Base-by-base conservation (phyloP, 2,329 filamentous ascomycete species). In the Aspergillus pseudonomiae region DNA sequence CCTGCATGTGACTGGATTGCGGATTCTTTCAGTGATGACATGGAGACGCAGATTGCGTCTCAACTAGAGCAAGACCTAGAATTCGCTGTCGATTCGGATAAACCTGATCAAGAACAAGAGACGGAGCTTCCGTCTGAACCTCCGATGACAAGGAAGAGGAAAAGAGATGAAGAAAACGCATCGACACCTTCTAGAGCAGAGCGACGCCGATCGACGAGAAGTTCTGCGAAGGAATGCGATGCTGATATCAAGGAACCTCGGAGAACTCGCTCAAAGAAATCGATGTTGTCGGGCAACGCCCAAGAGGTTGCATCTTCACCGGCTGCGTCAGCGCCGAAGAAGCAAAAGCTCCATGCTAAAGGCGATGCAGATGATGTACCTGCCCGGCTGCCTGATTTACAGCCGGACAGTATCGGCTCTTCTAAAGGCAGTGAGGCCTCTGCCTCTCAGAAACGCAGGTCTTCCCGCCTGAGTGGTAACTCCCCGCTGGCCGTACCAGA, bases 31-130 rank as follows among this genome's bases (percentile, higher is more conserved):
- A 75, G 75, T 45, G 78, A 81, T 62, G 78, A 81, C 34, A 72
- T 79, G 63, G 80, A 82, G 54, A 73, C 75, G 14, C 78, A 81
- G 62, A 76, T 80, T 61, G 80, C 79, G 12, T 82, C 80, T 24
- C 80, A 82, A 64, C 70, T 82, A 6, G 79, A 78, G 59, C 78
- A 81, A 63, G 80, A 82, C 64, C 68, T 82, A 48, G 78, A 78
- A 50, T 67, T 75, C 28, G 77, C 77, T 9, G 73, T 75, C n/a
- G 75, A 79, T 65, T 60, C 71, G 32, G 63, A 71, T 36, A 21
- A 53, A 12, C 54, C 69, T 6, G 45, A 41, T 39, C 36, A 19
- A 3, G 62, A 65, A 24, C 59, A 65, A 30, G 43, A 6, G 36
- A 28, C 32, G 45, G 58, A 64, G 9, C 53, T 50, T 50, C 41